Evolutionary conservation across 2,329 filamentous ascomycete species (phyloP).

Genomic region (Colletotrichum sublineola): DNA sequence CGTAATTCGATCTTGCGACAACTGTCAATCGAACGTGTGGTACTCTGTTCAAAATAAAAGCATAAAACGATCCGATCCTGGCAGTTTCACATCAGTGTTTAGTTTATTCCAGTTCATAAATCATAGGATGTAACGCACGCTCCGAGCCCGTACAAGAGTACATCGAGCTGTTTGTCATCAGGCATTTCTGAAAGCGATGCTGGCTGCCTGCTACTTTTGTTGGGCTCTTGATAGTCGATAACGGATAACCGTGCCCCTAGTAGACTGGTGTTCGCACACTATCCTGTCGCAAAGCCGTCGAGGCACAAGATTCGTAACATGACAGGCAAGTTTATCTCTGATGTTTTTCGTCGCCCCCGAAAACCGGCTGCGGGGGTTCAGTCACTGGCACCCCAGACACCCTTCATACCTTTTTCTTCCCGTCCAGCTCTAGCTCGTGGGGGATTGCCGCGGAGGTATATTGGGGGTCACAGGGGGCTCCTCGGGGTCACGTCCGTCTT

Average conservation of each 20-base stretch:
- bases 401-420: not conserved
- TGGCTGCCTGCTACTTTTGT: not conserved
- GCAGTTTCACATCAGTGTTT: not conserved
- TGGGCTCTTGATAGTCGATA: not conserved
- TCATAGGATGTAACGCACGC: slow-evolving; percentile 57
- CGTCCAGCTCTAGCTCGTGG: slow-evolving; percentile 3
- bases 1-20: slow-evolving; percentile 72
- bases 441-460: not conserved
- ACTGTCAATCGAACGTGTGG: slow-evolving; percentile 66
- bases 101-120: not conserved
- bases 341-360: not conserved
- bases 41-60: slow-evolving; percentile 63
- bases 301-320: not conserved
- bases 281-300: not conserved
- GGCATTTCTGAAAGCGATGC: slow-evolving; percentile 34
- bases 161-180: slow-evolving; percentile 44
- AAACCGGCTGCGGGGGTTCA: not conserved
- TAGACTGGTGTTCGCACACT: slow-evolving; percentile 25
- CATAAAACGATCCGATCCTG: slow-evolving; percentile 71
- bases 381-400: slow-evolving; percentile 10
- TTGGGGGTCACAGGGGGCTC: slow-evolving; percentile 9
- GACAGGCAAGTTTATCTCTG: not conserved
- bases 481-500: slow-evolving; percentile 8
- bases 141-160: slow-evolving; percentile 66
- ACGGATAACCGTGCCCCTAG: not conserved